These are phyloP conservation scores for Anthracocystis setariae DNA, from an alignment of 1,284 basidiomycete species.

Conservation along the genomic window DNA sequence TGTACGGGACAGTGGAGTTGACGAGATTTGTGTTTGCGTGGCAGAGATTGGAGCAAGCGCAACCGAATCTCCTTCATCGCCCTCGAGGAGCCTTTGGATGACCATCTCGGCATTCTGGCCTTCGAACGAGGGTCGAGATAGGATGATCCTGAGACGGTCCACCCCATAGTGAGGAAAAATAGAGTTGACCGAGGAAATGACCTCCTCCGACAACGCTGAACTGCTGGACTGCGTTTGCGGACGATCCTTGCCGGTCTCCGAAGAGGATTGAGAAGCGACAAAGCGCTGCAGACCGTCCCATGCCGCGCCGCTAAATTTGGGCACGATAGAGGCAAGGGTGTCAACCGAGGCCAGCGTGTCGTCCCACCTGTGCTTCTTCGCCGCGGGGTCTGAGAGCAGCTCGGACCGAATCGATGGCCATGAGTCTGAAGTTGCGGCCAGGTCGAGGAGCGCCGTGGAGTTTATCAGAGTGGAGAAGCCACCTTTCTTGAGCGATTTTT, in stretches of 20 bases:
- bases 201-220: slow-evolving; percentile 18
- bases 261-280: slow-evolving; percentile 5
- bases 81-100: slow-evolving; percentile 47
- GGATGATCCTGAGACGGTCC: slow-evolving; percentile 21
- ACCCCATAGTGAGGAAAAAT: slow-evolving; percentile 45
- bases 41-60: neutral
- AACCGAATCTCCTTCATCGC: slow-evolving; percentile 27
- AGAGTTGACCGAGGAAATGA: slow-evolving; percentile 38
- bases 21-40: neutral
- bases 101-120: slow-evolving; percentile 36
- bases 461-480: slow-evolving; percentile 22
- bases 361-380: slow-evolving; percentile 9
- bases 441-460: slow-evolving; percentile 32
- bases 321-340: slow-evolving; percentile 14
- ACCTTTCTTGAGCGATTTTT: slow-evolving; percentile 20
- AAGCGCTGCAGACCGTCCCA: slow-evolving; percentile 36
- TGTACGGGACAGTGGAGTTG: neutral
- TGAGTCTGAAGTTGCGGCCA: slow-evolving; percentile 29
- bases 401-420: slow-evolving; percentile 29
- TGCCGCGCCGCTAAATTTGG: slow-evolving; percentile 39
- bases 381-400: slow-evolving; percentile 6
- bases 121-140: slow-evolving; percentile 33
- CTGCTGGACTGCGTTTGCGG: neutral
- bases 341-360: slow-evolving; percentile 30
- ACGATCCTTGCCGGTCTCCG: neutral